Base-by-base conservation (phyloP, 352 stramenopile species). In the Pythium grandisporangium region DNA sequence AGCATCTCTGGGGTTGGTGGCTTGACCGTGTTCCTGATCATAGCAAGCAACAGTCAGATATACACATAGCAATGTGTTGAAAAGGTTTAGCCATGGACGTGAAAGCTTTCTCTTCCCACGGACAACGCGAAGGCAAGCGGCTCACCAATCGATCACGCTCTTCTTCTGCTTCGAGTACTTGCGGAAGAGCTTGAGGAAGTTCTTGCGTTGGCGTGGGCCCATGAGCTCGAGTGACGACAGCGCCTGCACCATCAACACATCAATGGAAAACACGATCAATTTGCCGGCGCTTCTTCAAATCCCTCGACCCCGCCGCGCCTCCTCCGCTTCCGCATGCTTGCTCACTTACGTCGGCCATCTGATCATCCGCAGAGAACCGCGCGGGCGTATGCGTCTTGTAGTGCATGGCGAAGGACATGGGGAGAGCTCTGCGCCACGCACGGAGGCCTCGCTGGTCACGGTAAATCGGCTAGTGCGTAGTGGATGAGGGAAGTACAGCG, bases 121-220 rank as follows among this genome's bases (percentile, higher is more conserved):
- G n/a, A n/a, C n/a, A n/a, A n/a, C n/a, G n/a, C n/a, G n/a, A n/a
- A n/a, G n/a, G n/a, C n/a, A n/a, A n/a, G n/a, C n/a, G n/a, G n/a
- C n/a, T n/a, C n/a, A 90, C 80, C 76, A 93, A 46, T 91, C 77
- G 37, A 91, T 89, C 14, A 80, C 61, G 39, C 63, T 66, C 57
- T 91, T 86, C 37, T 84, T 86, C 48, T 77, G 57, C 55, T 88
- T 89, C 38, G 64, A 82, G 45, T 90, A 93, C 63, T 93, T 93
- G 56, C 80, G 80, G 48, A 93, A 93, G 38, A 93, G 63, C 60
- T 93, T 93, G 59, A 90, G 69, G 47, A 93, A 93, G 53, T 85
- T 85, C 62, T 91, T 90, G 26, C 77, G 66, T 55, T 90, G 77
- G 30, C 80, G 64, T 14, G 66, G 65, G 10, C 70, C 71, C 71